Conservation (phyloP, 1,284 basidiomycete genomes). For the Ustilago cynodontis region DNA sequence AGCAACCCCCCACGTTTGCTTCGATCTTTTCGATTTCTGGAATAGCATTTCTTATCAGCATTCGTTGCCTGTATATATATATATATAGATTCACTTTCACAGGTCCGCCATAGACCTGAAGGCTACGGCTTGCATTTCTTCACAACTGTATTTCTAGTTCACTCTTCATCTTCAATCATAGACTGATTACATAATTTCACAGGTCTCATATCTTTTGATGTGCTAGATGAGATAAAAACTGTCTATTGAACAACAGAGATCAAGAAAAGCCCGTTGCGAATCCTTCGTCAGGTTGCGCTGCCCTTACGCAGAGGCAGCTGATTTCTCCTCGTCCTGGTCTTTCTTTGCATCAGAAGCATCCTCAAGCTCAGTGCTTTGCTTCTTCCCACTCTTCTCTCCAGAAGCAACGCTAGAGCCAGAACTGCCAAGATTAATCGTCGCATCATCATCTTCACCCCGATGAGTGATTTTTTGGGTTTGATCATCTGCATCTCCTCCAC, state of each 20-base stretch:
- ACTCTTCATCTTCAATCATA: not conserved
- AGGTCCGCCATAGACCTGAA: not conserved
- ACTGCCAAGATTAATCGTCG: conserved; percentile 39
- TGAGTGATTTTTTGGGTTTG: conserved; percentile 26
- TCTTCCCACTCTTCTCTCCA: not conserved
- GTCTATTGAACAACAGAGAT: conserved; percentile 6
- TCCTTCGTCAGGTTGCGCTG: not conserved
- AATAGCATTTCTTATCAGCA: not conserved
- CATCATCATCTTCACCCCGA: conserved; percentile 22
- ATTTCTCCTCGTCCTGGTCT: not conserved
- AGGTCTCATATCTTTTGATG: not conserved
- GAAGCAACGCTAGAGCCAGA: conserved; percentile 8
- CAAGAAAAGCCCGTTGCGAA: not conserved
- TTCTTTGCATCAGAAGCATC: not conserved
- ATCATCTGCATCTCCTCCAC: conserved; percentile 14
- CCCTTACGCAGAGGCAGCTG: not conserved
- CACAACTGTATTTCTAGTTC: conserved; percentile 6
- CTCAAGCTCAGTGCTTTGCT: not conserved
- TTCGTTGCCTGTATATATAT: not conserved
- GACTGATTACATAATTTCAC: not conserved
- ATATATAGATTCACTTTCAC: not conserved
- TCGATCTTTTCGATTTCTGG: not conserved
- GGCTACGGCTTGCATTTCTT: not conserved
- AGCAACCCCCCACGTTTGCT: not conserved
- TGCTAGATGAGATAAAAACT: not conserved